phyloP scores from a whole-genome alignment of 371 early-diverging fungal genomes.

The Smittium culicis region DNA sequence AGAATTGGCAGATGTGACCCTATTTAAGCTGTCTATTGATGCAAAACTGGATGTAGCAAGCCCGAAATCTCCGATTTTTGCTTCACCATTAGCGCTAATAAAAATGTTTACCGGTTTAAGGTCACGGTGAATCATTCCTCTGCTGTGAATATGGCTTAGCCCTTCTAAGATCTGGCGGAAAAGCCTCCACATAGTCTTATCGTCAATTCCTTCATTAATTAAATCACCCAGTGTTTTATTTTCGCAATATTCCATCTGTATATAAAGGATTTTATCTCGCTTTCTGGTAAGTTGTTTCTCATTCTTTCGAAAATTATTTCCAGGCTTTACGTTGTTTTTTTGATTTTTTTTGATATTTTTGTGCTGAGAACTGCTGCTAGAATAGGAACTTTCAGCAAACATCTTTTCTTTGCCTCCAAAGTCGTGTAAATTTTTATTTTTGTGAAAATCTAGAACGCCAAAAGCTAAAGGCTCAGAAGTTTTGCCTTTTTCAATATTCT shows the following conservation, averaged over 20 bases:
- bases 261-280: constrained; percentile 47
- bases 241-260: constrained; percentile 97
- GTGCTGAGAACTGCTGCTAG: no score
- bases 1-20: no score
- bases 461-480: no score
- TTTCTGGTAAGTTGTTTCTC: no score
- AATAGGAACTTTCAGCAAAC: no score
- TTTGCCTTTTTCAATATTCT: constrained; percentile 23
- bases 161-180: constrained; percentile 88
- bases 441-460: no score
- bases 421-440: no score
- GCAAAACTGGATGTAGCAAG: constrained; percentile 42
- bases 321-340: no score
- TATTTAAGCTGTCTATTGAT: constrained; percentile 34
- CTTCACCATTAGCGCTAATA: constrained; percentile 62
- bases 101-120: constrained; percentile 93
- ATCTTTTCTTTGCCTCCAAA: no score
- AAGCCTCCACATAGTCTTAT: constrained; percentile 40
- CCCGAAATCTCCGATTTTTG: constrained; percentile 92
- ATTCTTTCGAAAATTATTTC: no score
- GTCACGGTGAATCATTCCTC: constrained; percentile 78
- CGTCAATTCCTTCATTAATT: constrained; percentile 67
- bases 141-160: constrained; percentile 66
- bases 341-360: no score
- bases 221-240: constrained; percentile 77